phyloP scores from a whole-genome alignment of 257 asterid species.

The Anisodus acutangulus region DNA sequence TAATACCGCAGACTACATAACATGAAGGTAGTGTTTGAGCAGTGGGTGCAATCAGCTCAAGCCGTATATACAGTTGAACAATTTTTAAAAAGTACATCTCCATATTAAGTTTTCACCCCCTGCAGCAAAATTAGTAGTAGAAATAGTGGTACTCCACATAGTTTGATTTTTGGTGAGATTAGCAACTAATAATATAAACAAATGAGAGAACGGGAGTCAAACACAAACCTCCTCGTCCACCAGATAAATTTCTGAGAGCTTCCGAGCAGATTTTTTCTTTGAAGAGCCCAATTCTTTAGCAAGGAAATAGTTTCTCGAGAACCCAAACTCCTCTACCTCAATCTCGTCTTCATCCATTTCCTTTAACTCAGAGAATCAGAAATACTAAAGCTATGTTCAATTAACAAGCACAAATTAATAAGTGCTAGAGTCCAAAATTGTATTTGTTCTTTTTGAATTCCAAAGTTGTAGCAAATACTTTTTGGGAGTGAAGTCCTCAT shows the following conservation, averaged over 20 bases:
- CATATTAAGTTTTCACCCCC: not conserved
- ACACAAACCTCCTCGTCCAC: constrained; percentile 81
- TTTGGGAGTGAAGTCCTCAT: not conserved
- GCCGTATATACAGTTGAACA: not conserved
- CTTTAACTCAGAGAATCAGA: constrained; percentile 38
- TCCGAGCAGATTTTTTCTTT: constrained; percentile 66
- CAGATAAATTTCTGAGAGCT: constrained; percentile 64
- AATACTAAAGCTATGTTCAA: not conserved
- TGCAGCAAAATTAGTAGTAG: not conserved
- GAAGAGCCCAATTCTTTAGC: constrained; percentile 79
- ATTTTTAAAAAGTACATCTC: not conserved
- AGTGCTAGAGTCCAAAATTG: not conserved
- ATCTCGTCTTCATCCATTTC: constrained; percentile 61
- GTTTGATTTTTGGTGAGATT: not conserved
- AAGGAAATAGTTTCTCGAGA: constrained; percentile 87
- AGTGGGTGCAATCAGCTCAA: not conserved
- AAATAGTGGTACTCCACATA: not conserved
- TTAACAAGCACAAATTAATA: constrained; percentile 1
- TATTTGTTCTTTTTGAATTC: too few relatives aligned
- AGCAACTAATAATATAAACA: not conserved
- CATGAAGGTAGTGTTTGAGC: not conserved
- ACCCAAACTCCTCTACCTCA: constrained; percentile 85
- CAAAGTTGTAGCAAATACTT: not conserved
- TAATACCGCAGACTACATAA: too few relatives aligned
- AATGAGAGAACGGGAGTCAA: not conserved